Base-by-base conservation (phyloP, 2,329 filamentous ascomycete species). In the Phialophora macrospora region DNA sequence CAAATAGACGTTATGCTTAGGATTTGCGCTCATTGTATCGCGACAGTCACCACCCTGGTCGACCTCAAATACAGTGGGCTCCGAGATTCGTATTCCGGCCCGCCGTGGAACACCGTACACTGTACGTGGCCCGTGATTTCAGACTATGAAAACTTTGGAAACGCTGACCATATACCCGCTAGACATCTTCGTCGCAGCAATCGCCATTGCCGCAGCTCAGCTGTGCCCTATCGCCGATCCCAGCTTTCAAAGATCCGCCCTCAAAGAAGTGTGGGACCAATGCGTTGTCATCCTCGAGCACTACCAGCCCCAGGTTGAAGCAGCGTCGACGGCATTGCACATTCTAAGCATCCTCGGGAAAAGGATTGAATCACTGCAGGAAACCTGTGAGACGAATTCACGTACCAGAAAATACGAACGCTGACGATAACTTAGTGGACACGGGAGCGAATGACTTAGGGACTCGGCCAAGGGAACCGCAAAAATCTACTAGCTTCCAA, bases 261-360 rank as follows among this genome's bases (percentile, higher is more conserved):
- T 48, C 17, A 48, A 48, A 11, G 44, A 20, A 22, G 20, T 11
- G 20, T 48, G 44, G 44, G 44, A 48, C 44, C 44, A 11, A n/a
- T 48, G 44, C 44, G 9, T 48, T 48, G 17, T 22, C 9, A 48
- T 48, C 44, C 44, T 48, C 44, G 44, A 48, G 44, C 44, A 48
- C 44, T 48, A n/a, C 17, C 20, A 48, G 44, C 2, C 17, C 44
- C 17, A 48, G 20, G 44, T 48, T 20, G 44, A 20, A 48, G 17
- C 44, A 8, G 44, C 44, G 17, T n/a, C 17, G 17, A 48, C 44
- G 17, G 44, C 44, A 17, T 17, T 48, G 20, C 44, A 48, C 20
- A 22, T 48, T 48, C 44, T 48, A 17, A 20, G 44, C 17, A 20
- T 48, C 9, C 17, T 48, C 44, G 44, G 44, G 20, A 48, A 48